A percentile compares a stretch with the other conserved stretches of the same genome.
Evolutionary conservation across 2,329 filamentous ascomycete genomes (phyloP).

Genomic region (Daldinia sp.): DNA sequence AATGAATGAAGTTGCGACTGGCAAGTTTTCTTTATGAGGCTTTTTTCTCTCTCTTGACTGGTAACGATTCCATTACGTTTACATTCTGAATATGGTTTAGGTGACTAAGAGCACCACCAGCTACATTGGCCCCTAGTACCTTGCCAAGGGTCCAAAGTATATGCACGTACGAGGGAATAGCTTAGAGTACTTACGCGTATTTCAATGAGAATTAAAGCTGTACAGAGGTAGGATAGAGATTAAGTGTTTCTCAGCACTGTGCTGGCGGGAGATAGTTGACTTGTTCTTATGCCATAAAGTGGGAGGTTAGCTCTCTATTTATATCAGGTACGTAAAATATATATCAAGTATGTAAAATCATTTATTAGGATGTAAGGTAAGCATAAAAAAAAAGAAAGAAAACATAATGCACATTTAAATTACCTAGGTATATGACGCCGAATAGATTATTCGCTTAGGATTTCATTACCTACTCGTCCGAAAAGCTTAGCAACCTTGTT

Average conservation of each 20-base stretch:
- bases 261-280: too few relatives aligned
- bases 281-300: too few relatives aligned
- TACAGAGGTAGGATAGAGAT: too few relatives aligned
- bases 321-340: too few relatives aligned
- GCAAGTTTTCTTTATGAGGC: conserved; percentile 25
- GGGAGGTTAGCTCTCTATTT: too few relatives aligned
- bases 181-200: not conserved
- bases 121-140: not conserved
- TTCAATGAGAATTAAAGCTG: too few relatives aligned
- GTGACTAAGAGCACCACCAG: conserved; percentile 9
- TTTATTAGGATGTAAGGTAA: too few relatives aligned
- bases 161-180: not conserved
- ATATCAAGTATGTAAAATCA: too few relatives aligned
- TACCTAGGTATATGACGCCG: not conserved
- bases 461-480: not conserved
- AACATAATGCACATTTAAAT: not conserved
- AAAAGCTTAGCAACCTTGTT: not conserved
- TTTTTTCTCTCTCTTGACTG: conserved; percentile 22
- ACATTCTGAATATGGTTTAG: conserved; percentile 25
- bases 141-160: not conserved
- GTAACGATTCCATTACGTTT: conserved; percentile 40
- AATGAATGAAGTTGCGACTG: conserved; percentile 6
- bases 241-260: too few relatives aligned
- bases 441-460: not conserved
- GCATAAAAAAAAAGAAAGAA: too few relatives aligned